These are phyloP conservation scores for Penicillium sp. DNA, from an alignment of 2,329 filamentous ascomycete genomes.

Conservation along the genomic window DNA sequence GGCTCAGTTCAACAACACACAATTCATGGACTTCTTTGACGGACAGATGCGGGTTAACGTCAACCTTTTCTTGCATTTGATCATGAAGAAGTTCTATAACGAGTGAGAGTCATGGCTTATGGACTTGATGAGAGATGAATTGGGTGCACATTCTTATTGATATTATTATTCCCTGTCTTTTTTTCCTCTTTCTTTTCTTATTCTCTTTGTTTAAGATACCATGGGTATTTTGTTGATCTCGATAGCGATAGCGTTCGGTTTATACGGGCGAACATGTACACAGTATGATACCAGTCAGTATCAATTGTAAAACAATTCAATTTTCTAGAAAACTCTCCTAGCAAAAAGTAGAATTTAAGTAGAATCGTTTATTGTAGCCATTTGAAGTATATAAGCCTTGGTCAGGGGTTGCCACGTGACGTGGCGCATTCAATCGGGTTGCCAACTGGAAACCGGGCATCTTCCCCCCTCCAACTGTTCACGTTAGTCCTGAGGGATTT, in stretches of 20 bases:
- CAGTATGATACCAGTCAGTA: slow-evolving; percentile 16
- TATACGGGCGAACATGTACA: slow-evolving; percentile 23
- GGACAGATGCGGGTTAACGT: slow-evolving; percentile 86
- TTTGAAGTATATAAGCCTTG: slow-evolving; percentile 10
- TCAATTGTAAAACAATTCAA: slow-evolving; percentile 2
- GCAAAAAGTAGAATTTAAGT: neutral
- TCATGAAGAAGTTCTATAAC: slow-evolving; percentile 98
- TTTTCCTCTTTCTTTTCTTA: slow-evolving; percentile 10
- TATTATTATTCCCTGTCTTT: slow-evolving; percentile 18
- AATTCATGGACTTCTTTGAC: slow-evolving; percentile 94
- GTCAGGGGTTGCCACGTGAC: slow-evolving; percentile 37
- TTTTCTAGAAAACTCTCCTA: neutral
- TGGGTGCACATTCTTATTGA: slow-evolving; percentile 19
- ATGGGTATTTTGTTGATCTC: slow-evolving; percentile 22
- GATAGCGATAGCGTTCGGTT: slow-evolving; percentile 23
- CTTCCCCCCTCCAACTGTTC: slow-evolving; percentile 17
- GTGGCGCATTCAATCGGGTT: slow-evolving; percentile 25
- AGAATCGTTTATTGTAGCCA: neutral
- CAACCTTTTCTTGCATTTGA: slow-evolving; percentile 90
- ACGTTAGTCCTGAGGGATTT: slow-evolving; percentile 16
- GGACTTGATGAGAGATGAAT: slow-evolving; percentile 24
- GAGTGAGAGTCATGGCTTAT: slow-evolving; percentile 34
- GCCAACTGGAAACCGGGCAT: slow-evolving; percentile 26
- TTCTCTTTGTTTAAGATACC: slow-evolving; percentile 24
- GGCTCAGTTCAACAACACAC: slow-evolving; percentile 94